Evolutionary conservation across 2,329 filamentous ascomycete genomes (phyloP).

Genomic region (Emergomyces africanus): DNA sequence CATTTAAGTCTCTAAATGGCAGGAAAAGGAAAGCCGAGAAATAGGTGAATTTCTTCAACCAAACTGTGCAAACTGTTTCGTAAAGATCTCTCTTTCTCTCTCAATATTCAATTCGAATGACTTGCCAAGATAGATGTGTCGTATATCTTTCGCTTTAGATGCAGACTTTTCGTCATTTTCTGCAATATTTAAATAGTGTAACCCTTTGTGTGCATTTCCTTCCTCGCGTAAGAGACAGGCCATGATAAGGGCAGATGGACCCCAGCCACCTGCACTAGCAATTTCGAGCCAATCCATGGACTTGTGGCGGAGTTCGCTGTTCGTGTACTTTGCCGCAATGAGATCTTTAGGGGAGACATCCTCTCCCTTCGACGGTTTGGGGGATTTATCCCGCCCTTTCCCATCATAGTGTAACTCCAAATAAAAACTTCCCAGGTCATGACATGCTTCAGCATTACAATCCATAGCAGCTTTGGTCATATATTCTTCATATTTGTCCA

Average conservation of each 20-base stretch:
- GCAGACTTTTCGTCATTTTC: conserved; percentile 6
- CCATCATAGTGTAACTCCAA: conserved; percentile 15
- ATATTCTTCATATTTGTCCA: conserved; percentile 20
- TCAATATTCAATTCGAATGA: not conserved
- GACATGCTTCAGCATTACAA: conserved; percentile 18
- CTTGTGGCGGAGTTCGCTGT: conserved; percentile 10
- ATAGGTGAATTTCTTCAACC: not conserved
- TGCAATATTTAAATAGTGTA: conserved; percentile 10
- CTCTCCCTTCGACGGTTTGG: not conserved
- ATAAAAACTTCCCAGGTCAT: conserved; percentile 26
- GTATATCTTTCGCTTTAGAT: conserved; percentile 45
- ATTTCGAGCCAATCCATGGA: conserved; percentile 26
- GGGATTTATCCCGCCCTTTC: not conserved
- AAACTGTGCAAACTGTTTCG: not conserved
- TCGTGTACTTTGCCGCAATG: conserved; percentile 1
- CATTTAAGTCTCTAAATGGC: not conserved
- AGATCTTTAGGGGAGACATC: not conserved
- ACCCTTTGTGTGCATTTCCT: conserved; percentile 10
- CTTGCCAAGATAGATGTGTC: conserved; percentile 49
- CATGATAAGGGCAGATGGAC: conserved; percentile 16
- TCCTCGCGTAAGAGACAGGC: conserved; percentile 20
- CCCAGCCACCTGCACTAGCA: conserved; percentile 12
- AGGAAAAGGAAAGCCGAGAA: not conserved
- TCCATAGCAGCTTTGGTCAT: conserved; percentile 23
- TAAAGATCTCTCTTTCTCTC: not conserved